Base-by-base conservation (phyloP, 2,329 filamentous ascomycete species). In the Exophiala alcalophila region DNA sequence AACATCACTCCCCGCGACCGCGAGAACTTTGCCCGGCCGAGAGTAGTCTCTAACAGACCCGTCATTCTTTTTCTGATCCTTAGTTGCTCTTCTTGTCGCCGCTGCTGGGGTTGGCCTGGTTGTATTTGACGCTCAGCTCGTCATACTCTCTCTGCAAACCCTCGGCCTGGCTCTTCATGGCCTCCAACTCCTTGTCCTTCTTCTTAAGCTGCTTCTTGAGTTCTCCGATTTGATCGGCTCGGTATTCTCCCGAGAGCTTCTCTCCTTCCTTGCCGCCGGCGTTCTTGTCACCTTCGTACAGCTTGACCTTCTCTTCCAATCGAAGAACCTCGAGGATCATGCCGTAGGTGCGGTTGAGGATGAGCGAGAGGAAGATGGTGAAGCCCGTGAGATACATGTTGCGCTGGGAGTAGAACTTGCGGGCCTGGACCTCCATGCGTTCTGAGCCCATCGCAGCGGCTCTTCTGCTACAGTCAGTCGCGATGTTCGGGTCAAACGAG, bases 321-420 rank as follows among this genome's bases (percentile, higher is more conserved):
- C 87, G 80, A 61, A 96, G 85, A 37, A 86, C 81, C 59, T 96
- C 90, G 55, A 95, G 78, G 61, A 96, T 95, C 86, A 97, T 91
- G 62, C 84, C 86, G 74, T 97, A 98, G 63, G 92, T 98, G 63
- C 92, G 91, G 82, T 98, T 97, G 65, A 72, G 86, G 69, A 98
- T 98, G 54, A 98, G 78, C 40, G 91, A 97, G 50, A 98, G 84
- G 81, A 98, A 97, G 53, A 98, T 84, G 4, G 92, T 98, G 77
- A 98, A 98, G 59, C 92, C 92, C 69, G 92, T 97, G 50, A 98
- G 89, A 73, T 98, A 98, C 92, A 98, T 98, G 81, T 98, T 98
- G 69, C 92, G 90, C 75, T 98, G 91, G 50, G 90, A 95, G 79
- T 98, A 98, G 77, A 98, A 98, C 73, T 98, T 98, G 78, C 92